Evolutionary conservation across 2,329 filamentous ascomycete genomes (phyloP), one percentile per base, ranked within the genome.

Genomic region (Coleophoma crateriformis): DNA sequence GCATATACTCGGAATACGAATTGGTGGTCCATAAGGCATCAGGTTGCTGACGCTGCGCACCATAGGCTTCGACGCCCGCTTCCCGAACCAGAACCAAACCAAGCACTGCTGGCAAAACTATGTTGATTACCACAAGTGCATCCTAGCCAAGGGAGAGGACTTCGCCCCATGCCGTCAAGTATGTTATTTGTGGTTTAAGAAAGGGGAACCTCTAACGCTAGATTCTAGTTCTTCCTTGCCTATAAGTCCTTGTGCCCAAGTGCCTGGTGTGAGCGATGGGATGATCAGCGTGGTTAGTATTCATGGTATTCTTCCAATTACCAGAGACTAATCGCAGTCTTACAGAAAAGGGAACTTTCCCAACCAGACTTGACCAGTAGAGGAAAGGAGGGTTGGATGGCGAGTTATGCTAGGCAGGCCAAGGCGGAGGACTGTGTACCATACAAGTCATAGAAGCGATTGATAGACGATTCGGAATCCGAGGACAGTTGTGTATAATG

Each of bases 31-130:
- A 27, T 27, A 10, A 27, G 6, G 8, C 8, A 10, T 7, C 8
- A 10, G 27, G 27, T 27, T 27, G 27, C 27, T 27, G 27, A 27
- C 8, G 27, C 27, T 27, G 27, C 8, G 8, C 27, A 10, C 3
- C 45, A 58, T 65, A 96, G 94, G 94, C 80, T 95, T 95, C 79
- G 94, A 99, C 72, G 94, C 94, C 74, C 92, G 94, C 73, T 99
- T 97, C 79, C 94, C 94, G 68, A 96, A 99, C 81, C 78, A 84
- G 80, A 99, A 99, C 80, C 89, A 94, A 79, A 87, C 91, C 76
- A 96, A 96, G 87, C 91, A 99, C 84, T 99, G 94, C 89, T 99
- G 94, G 94, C 95, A 99, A 75, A 99, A 99, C 84, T 99, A 99
- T 77, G 94, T 99, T 78, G 94, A 99, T 76, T 97, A 99, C 82